Conservation (phyloP, 805 yeast genomes). For the Yamadazyma takamatsuzukensis region DNA sequence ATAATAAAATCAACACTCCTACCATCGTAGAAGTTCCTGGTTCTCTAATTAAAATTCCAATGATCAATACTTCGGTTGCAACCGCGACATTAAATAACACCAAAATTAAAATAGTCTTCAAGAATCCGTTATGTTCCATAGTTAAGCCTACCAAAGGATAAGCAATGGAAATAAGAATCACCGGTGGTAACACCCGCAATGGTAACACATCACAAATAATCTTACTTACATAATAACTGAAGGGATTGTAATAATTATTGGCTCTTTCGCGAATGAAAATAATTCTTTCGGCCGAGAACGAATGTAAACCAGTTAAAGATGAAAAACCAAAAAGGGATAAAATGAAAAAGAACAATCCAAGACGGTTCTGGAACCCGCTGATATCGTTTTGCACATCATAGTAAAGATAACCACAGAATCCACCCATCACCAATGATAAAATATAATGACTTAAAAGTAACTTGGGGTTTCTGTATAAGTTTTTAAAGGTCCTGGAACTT, state of each 20-base stretch:
- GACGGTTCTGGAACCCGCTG: slow-evolving; percentile 92
- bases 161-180: slow-evolving; percentile 70
- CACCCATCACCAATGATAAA: slow-evolving; percentile 70
- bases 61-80: slow-evolving; percentile 76
- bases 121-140: slow-evolving; percentile 69
- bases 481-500: slow-evolving; percentile 85
- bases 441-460: slow-evolving; percentile 81
- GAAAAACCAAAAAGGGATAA: slow-evolving; percentile 92
- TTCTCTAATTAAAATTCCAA: slow-evolving; percentile 84
- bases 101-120: slow-evolving; percentile 64
- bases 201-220: slow-evolving; percentile 91
- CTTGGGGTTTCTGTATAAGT: slow-evolving; percentile 88
- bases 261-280: slow-evolving; percentile 92
- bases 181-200: slow-evolving; percentile 86
- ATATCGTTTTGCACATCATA: slow-evolving; percentile 83
- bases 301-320: slow-evolving; percentile 84
- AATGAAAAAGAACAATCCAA: slow-evolving; percentile 89
- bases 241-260: slow-evolving; percentile 87
- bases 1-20: slow-evolving; percentile 78
- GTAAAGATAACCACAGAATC: slow-evolving; percentile 82
- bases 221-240: slow-evolving; percentile 81
- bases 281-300: slow-evolving; percentile 84
- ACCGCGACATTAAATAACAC: slow-evolving; percentile 84
- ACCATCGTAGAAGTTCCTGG: slow-evolving; percentile 89
- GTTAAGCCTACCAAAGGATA: slow-evolving; percentile 91